These are phyloP conservation scores for Cyclotella kingstonii DNA, from an alignment of 108 stramenopile species.

Conservation along the genomic window DNA sequence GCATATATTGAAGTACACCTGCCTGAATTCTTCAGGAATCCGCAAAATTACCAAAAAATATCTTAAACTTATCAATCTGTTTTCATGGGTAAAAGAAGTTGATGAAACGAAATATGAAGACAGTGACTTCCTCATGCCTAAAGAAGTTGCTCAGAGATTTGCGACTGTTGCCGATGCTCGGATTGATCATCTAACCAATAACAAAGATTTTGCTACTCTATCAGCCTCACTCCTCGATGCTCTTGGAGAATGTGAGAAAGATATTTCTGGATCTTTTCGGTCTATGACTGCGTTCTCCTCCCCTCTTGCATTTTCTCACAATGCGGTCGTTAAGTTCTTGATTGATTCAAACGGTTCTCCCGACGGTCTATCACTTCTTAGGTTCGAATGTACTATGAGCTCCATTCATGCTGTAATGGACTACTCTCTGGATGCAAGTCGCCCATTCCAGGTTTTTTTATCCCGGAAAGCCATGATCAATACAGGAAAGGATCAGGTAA, in stretches of 20 bases:
- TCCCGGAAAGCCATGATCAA: slow-evolving; percentile 56
- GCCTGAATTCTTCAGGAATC: slow-evolving; percentile 74
- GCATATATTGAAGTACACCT: slow-evolving; percentile 77
- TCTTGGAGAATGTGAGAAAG: slow-evolving; percentile 32
- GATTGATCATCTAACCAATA: slow-evolving; percentile 49
- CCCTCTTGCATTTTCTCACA: slow-evolving; percentile 10
- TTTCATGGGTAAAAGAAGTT: slow-evolving; percentile 6
- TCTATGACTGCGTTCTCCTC: neutral
- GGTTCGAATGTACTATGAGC: slow-evolving; percentile 53
- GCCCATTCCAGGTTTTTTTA: slow-evolving; percentile 55
- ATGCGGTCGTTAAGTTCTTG: slow-evolving; percentile 29
- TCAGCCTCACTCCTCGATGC: slow-evolving; percentile 51
- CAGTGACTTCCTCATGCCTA: slow-evolving; percentile 23
- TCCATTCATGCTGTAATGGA: slow-evolving; percentile 43
- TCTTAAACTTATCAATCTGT: slow-evolving; percentile 43
- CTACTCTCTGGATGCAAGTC: slow-evolving; percentile 41
- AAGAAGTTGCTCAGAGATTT: slow-evolving; percentile 16
- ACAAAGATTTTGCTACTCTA: slow-evolving; percentile 48
- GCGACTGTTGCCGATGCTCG: slow-evolving; percentile 32
- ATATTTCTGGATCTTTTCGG: slow-evolving; percentile 6
- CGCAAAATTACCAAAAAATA: slow-evolving; percentile 74
- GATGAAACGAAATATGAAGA: slow-evolving; percentile 16
- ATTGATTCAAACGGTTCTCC: slow-evolving; percentile 12
- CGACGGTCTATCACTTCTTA: slow-evolving; percentile 21
- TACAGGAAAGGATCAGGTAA: slow-evolving; percentile 32